Base-by-base conservation (phyloP, 768 basidiomycete genomes). In the Pulveroboletus frians region DNA sequence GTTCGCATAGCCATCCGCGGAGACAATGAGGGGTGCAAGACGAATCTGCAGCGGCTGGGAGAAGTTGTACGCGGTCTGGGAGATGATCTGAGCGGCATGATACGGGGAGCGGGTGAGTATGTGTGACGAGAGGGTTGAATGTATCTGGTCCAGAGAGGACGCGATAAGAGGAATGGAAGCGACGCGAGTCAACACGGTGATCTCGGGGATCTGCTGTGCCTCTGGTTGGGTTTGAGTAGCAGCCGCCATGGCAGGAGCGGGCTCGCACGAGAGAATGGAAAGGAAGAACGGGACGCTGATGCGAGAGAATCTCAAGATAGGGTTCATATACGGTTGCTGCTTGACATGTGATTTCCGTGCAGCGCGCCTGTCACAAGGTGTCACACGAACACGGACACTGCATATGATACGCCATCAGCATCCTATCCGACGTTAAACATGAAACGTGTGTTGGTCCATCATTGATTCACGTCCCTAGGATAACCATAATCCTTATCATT, bases 111-210 rank as follows among this genome's bases (percentile, higher is more conserved):
- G 75, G 30, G 83, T 88, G 64, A 79, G 77, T 4, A 72, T 45
- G 69, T 86, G 84, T 35, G 69, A 74, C 27, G 73, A 73, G 49
- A 91, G 74, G 8, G 81, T 77, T 30, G 69, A 66, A 61, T 85
- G 79, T 50, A 89, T 66, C 34, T 80, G 76, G 50, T 73, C 71
- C 50, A 88, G 64, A 5, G 80, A 79, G 46, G 79, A 83, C 41
- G 79, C 79, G 59, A 92, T 73, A 38, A 90, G 68, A 18, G 88
- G 88, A 50, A 92, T 89, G 39, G 79, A 76, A n/a, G 74, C 77
- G 42, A 91, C 77, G 49, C 87, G 83, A 34, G 63, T 58, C 47
- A 91, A 52, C 54, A 79, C 69, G 39, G 80, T 88, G 59, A 88
- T 60, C 63, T 82, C 80, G 46, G 85, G 81, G 20, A 40, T 31